Base-by-base conservation (phyloP, 495 filamentous ascomycete genomes). In the Ramalina intermedia region DNA sequence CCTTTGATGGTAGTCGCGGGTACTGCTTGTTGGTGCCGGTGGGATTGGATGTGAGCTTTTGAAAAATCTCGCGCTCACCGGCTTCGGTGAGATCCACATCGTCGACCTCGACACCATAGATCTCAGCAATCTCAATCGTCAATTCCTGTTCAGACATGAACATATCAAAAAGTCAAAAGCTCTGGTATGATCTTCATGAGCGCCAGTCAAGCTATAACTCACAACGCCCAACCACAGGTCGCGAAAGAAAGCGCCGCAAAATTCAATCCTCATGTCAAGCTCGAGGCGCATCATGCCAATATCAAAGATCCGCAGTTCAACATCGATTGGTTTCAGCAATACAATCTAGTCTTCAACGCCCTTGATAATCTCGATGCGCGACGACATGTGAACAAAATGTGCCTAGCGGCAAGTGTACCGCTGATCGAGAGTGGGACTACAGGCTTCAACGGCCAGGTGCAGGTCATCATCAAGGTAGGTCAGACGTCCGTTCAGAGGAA, bases 61-160 rank as follows among this genome's bases (percentile, higher is more conserved):
- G 49, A 99, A 99, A 72, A 94, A 96, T 66, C 81, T 99, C 48
- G 85, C 89, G 46, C 78, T 94, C 21, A 84, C 82, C 44, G 93
- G 93, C 55, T 96, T 96, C 57, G 88, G 88, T 41, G 87, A 94
- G 67, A 79, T 96, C 41, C 88, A 96, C 63, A 80, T 99, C 44
- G 86, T 99, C 54, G 91, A 99, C 62, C 81, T 99, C 29, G 91
- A 99, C 61, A 99, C 91, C 0, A 96, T 99, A 62, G 91, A 99
- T 57, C 70, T 99, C 5, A 94, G 86, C 69, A 99, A 99, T 58
- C 74, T 99, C 42, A 99, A 99, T 58, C 86, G 91, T 16, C 91
- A 99, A 61, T 99, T 99, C 57, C 80, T 99, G 43, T 99, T 99
- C 67, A 78, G 89, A 40, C 83, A 90, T 57, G 88, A 96, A 59